A percentile compares a stretch with the other conserved stretches of the same genome.
Conservation (phyloP, 75 land plant species). For the Azolla pinnata region DNA sequence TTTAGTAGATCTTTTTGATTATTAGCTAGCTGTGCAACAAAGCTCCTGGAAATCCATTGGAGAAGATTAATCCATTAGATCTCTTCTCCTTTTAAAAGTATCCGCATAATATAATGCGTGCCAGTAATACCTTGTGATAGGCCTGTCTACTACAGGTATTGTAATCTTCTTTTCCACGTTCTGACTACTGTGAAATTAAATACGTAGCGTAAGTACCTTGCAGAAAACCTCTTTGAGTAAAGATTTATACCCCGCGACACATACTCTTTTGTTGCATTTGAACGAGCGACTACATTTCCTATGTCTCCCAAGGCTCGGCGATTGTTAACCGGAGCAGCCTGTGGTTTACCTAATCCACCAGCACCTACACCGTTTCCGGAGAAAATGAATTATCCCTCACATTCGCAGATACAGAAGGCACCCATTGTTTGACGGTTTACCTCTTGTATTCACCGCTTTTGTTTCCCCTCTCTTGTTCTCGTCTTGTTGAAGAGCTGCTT, state of each 20-base stretch:
- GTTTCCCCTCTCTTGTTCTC: neutral
- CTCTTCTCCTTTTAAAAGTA: neutral
- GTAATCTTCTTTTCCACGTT: conserved; percentile 2
- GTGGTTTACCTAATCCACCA: neutral
- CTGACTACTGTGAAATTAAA: neutral
- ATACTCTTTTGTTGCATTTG: conserved; percentile 11
- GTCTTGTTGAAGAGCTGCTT: neutral
- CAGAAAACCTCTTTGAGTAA: neutral
- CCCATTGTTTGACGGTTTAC: neutral
- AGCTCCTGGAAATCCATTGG: conserved; percentile 46
- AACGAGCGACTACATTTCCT: conserved; percentile 53
- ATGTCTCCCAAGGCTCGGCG: conserved; percentile 75
- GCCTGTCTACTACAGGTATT: conserved; percentile 6
- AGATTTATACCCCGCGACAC: neutral
- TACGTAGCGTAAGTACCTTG: neutral
- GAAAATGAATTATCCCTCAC: neutral
- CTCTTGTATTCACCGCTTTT: neutral
- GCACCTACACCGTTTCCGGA: neutral
- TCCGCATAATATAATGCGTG: neutral
- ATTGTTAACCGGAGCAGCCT: conserved; percentile 19
- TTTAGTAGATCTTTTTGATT: conserved; percentile 6
- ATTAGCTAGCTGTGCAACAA: conserved; percentile 46
- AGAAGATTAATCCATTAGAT: neutral
- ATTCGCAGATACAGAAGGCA: neutral
- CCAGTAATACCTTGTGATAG: conserved; percentile 6